Evolutionary conservation across 768 basidiomycete genomes (phyloP).

Genomic region (Calocybe gangraenosa): DNA sequence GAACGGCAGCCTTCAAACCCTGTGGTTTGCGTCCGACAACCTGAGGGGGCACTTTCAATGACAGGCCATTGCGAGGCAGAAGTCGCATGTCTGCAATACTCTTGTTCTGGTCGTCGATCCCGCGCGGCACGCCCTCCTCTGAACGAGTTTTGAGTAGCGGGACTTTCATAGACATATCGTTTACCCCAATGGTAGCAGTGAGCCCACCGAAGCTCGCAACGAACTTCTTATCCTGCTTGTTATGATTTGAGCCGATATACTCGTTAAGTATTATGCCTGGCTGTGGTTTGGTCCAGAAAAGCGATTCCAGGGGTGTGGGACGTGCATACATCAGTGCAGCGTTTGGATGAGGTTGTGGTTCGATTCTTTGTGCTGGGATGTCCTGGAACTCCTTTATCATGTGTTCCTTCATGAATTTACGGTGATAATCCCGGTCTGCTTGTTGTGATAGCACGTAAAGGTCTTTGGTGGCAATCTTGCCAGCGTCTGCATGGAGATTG

Average conservation of each 20-base stretch:
- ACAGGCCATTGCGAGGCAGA: slow-evolving; percentile 12
- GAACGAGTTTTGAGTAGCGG: slow-evolving; percentile 24
- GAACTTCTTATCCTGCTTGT: slow-evolving; percentile 7
- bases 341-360: slow-evolving; percentile 59
- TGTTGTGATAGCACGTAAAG: slow-evolving; percentile 23
- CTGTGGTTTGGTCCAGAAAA: slow-evolving; percentile 45
- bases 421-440: slow-evolving; percentile 20
- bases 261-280: slow-evolving; percentile 55
- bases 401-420: slow-evolving; percentile 35
- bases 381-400: slow-evolving; percentile 19
- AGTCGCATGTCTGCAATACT: slow-evolving; percentile 29
- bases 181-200: slow-evolving; percentile 19
- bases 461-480: slow-evolving; percentile 12
- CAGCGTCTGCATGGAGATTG: slow-evolving; percentile 24
- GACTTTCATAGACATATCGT: slow-evolving; percentile 8
- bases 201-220: slow-evolving; percentile 45
- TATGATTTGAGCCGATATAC: not conserved
- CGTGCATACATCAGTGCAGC: slow-evolving; percentile 62
- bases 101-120: slow-evolving; percentile 9
- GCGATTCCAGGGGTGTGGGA: slow-evolving; percentile 49
- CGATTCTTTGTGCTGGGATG: slow-evolving; percentile 34
- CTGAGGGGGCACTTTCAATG: slow-evolving; percentile 32
- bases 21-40: slow-evolving; percentile 40
- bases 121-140: slow-evolving; percentile 24
- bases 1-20: slow-evolving; percentile 31